Conservation (phyloP, 768 basidiomycete genomes). For the Trametes villosa region DNA sequence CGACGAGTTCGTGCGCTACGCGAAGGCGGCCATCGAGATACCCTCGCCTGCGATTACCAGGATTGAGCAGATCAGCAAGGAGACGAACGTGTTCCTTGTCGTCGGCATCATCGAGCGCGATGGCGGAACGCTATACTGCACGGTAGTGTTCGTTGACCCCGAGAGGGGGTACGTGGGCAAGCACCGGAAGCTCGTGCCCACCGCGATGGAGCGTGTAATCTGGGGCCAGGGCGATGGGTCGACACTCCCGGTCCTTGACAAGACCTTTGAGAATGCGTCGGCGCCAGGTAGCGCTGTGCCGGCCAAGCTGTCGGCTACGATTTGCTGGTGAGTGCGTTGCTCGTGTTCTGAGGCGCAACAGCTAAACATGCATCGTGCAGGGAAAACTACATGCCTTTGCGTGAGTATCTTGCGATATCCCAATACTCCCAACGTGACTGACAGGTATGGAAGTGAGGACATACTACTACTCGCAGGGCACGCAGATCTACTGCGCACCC, state of each 20-base stretch:
- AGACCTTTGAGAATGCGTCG: constrained; percentile 38
- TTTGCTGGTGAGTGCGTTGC: constrained; percentile 53
- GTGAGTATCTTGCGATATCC: constrained; percentile 39
- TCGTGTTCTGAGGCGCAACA: background rate
- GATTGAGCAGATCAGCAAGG: constrained; percentile 53
- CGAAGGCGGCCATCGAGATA: constrained; percentile 57
- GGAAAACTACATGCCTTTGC: constrained; percentile 74
- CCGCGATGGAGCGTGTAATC: constrained; percentile 59
- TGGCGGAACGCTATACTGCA: constrained; percentile 65
- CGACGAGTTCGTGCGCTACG: constrained; percentile 61
- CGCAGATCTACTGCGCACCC: constrained; percentile 66
- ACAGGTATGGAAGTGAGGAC: constrained; percentile 49
- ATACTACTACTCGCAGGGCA: constrained; percentile 61
- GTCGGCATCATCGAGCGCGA: constrained; percentile 64
- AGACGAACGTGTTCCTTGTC: constrained; percentile 57
- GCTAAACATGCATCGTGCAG: constrained; percentile 36
- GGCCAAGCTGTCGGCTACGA: constrained; percentile 57
- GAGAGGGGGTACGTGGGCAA: constrained; percentile 56
- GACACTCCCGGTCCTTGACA: constrained; percentile 54
- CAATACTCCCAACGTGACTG: background rate
- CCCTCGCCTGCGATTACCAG: constrained; percentile 53
- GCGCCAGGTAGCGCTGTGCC: constrained; percentile 31
- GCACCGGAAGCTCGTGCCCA: constrained; percentile 68
- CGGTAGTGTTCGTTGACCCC: constrained; percentile 60
- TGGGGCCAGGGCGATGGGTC: constrained; percentile 66